Evolutionary conservation across 2,329 filamentous ascomycete species (phyloP).

Genomic region (Gnomoniopsis sp.): DNA sequence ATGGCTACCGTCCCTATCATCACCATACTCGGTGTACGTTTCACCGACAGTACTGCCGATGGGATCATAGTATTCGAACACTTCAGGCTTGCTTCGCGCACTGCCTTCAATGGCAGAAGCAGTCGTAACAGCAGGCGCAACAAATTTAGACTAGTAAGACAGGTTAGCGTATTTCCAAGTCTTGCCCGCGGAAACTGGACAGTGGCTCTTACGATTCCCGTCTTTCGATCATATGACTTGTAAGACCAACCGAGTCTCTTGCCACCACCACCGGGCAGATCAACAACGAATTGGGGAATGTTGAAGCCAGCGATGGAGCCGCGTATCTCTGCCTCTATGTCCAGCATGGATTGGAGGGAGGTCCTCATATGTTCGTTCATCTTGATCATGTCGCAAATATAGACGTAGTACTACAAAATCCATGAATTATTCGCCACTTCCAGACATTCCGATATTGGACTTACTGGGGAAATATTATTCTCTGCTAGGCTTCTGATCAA

Average conservation of each 20-base stretch:
- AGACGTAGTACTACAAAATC: slow-evolving; percentile 56
- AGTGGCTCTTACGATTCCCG: slow-evolving; percentile 35
- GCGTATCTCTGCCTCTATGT: slow-evolving; percentile 54
- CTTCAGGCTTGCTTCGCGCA: slow-evolving; percentile 37
- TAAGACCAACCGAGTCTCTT: slow-evolving; percentile 56
- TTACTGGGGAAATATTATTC: slow-evolving; percentile 54
- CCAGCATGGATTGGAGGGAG: slow-evolving; percentile 54
- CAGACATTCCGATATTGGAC: slow-evolving; percentile 18
- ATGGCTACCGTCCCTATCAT: not conserved
- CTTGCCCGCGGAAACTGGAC: too few species aligned
- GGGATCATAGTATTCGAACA: slow-evolving; percentile 59
- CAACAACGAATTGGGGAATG: slow-evolving; percentile 61
- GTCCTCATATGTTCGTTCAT: slow-evolving; percentile 62
- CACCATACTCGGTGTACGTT: not conserved
- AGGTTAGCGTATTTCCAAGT: too few species aligned
- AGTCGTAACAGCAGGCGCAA: slow-evolving; percentile 47
- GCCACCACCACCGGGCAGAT: slow-evolving; percentile 60
- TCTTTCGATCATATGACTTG: slow-evolving; percentile 49
- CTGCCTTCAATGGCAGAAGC: slow-evolving; percentile 37
- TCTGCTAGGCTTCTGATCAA: slow-evolving; percentile 53
- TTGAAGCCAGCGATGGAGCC: slow-evolving; percentile 61
- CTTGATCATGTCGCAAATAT: slow-evolving; percentile 61
- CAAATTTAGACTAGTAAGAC: slow-evolving; percentile 41
- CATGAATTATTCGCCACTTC: not conserved
- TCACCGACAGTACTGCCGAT: slow-evolving; percentile 18